Base-by-base conservation (phyloP, 768 basidiomycete species). In the Rhizopogon roseolus region DNA sequence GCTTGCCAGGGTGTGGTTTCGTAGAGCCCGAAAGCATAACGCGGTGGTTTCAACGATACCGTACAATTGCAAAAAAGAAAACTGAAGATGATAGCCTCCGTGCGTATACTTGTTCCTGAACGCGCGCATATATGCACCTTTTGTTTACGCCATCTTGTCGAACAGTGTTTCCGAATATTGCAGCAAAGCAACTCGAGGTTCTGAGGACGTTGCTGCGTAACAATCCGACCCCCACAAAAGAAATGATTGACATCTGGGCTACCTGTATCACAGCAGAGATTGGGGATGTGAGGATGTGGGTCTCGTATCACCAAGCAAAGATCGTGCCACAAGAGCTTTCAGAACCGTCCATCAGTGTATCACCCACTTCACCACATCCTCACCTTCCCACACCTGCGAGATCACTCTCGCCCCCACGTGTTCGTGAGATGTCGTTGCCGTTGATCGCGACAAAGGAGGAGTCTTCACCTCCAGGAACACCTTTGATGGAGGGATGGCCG, bases 351-450 rank as follows among this genome's bases (percentile, higher is more conserved):
- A 17, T 54, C 1, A 66, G 54, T 28, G 19, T 28, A 11, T 67
- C 66, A 2, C 67, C 67, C 14, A 55, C 46, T 9, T 3, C 14
- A 0, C 55, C 63, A 41, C 57, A 55, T 1, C 57, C 66, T 0
- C 67, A 68, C 49, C 43, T 68, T 36, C 67, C 67, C 1, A 68
- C 67, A 0, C 67, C 67, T 27, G 57, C 68, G 16, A 58, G 59
- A 17, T 68, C 67, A 0, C 43, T 53, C 14, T 67, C 66, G 6
- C 67, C 67, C 0, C 29, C 50, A 0, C 41, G 29, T 48, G 53
- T 56, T 0, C 59, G 57, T 1, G 50, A 53, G 2, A 52, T 52
- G 22, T 70, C 69, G n/a, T 46, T 70, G 29, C 67, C 67, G 0
- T 62, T 63, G 25, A 70, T 68, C 34, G 63, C 62, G 8, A 57